phyloP scores from a whole-genome alignment of 805 yeast species.

The Ogataea methylovora region DNA sequence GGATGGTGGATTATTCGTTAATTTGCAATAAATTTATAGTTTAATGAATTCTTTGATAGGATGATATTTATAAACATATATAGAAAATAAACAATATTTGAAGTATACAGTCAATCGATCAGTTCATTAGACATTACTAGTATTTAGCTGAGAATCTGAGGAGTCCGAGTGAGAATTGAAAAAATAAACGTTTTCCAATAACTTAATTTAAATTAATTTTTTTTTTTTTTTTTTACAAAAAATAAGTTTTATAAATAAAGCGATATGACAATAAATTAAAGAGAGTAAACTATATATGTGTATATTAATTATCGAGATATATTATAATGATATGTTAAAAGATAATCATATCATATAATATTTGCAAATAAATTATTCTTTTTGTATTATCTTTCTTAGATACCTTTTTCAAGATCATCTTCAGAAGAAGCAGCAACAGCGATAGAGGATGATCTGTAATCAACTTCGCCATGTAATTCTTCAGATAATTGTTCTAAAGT shows the following conservation, averaged over 20 bases:
- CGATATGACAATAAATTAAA: too few relatives aligned
- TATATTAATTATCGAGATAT: too few relatives aligned
- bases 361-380: too few relatives aligned
- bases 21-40: constrained; percentile 30
- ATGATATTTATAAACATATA: too few relatives aligned
- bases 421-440: not conserved
- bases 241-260: too few relatives aligned
- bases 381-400: not conserved
- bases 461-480: constrained; percentile 74
- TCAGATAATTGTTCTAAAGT: constrained; percentile 81
- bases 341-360: too few relatives aligned
- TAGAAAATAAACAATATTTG: not conserved
- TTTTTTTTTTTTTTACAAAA: not conserved
- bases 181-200: too few relatives aligned
- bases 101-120: not conserved
- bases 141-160: too few relatives aligned
- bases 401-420: constrained; percentile 2
- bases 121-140: not conserved
- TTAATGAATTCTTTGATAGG: not conserved
- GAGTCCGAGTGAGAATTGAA: too few relatives aligned
- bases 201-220: not conserved
- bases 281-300: too few relatives aligned
- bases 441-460: constrained; percentile 10
- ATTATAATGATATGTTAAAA: too few relatives aligned
- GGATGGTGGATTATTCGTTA: constrained; percentile 40